Evolutionary conservation across 371 early-diverging fungal species (phyloP), one percentile per base, ranked within the genome.

Genomic region (Apophysomyces elegans): DNA sequence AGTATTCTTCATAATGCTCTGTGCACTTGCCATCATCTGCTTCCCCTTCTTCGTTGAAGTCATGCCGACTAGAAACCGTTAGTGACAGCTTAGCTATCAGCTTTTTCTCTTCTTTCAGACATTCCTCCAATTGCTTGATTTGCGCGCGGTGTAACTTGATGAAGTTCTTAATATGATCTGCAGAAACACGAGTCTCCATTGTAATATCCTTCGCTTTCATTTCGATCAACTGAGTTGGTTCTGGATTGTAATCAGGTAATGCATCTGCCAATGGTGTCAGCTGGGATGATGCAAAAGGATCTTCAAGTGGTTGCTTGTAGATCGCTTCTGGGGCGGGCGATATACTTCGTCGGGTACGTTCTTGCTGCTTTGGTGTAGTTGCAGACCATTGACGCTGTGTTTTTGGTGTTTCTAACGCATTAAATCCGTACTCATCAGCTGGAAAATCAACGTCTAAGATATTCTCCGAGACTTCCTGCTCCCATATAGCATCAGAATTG

Each of bases 81-180:
- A 86, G 47, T 41, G 93, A 87, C 54, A 94, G 80, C 37, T 88
- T 86, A 50, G 90, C 88, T 9, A 95, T 76, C 61, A 95, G 77
- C 72, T 86, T 88, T 62, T 90, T 90, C 76, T 98, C 97, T 38
- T 82, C 79, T 62, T 88, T 88, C 18, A 88, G 82, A 45, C 88
- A 79, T 41, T 95, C 96, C 14, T 90, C 89, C 16, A 91, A 76
- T 43, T 92, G 87, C 39, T 91, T 86, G 54, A 96, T 81, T 71
- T 93, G 91, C 36, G 85, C 80, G 3, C 95, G 87, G 68, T 96
- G 96, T 39, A 84, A 72, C 35, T 82, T 86, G 4, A 93, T 83
- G 63, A 96, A 87, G 1, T 86, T 41, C n/a, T 91, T 86, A 59
- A 90, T 85, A 13, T 70, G 74, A 1, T 67, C 61, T 5, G 65